Conservation (phyloP, 352 stramenopile genomes). For the Thalassiosira mediterranea region DNA sequence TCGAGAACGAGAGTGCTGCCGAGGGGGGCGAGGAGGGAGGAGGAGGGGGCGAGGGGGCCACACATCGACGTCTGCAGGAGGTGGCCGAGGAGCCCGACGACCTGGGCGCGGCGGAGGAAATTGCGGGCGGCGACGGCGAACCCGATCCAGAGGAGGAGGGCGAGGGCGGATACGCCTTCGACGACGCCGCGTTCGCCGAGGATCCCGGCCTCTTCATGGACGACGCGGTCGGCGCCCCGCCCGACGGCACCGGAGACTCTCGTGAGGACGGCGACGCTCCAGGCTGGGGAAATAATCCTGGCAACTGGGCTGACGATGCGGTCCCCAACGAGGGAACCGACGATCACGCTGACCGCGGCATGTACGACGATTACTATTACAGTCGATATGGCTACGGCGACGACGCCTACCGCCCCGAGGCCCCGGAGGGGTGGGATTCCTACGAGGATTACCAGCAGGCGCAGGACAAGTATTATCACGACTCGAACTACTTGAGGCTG, state of each 20-base stretch:
- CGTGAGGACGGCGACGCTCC: not conserved
- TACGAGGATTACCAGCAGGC: conserved; percentile 52
- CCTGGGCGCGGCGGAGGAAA: not conserved
- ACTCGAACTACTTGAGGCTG: conserved; percentile 75
- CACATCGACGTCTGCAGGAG: conserved; percentile 60
- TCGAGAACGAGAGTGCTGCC: conserved; percentile 1
- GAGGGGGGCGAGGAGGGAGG: conserved; percentile 9
- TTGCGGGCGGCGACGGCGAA: not conserved
- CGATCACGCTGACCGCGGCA: conserved; percentile 1
- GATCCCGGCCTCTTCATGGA: conserved; percentile 42
- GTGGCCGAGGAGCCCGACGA: conserved; percentile 7
- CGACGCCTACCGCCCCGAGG: conserved; percentile 22
- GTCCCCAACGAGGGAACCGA: too few species aligned
- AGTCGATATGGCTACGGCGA: conserved; percentile 32
- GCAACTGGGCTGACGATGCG: too few species aligned
- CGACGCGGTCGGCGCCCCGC: conserved; percentile 24
- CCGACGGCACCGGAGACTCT: not conserved
- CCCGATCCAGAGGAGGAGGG: conserved; percentile 3
- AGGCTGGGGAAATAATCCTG: too few species aligned
- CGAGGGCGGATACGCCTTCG: not conserved
- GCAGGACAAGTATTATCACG: conserved; percentile 74
- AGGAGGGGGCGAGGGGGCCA: conserved; percentile 10
- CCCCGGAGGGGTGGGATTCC: conserved; percentile 48
- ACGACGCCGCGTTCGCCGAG: conserved; percentile 38
- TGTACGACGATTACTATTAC: conserved; percentile 24